A percentile compares a stretch with the other conserved stretches of the same genome.
Evolutionary conservation across 1,284 basidiomycete genomes (phyloP).

Genomic region (Trichosporon faecale): DNA sequence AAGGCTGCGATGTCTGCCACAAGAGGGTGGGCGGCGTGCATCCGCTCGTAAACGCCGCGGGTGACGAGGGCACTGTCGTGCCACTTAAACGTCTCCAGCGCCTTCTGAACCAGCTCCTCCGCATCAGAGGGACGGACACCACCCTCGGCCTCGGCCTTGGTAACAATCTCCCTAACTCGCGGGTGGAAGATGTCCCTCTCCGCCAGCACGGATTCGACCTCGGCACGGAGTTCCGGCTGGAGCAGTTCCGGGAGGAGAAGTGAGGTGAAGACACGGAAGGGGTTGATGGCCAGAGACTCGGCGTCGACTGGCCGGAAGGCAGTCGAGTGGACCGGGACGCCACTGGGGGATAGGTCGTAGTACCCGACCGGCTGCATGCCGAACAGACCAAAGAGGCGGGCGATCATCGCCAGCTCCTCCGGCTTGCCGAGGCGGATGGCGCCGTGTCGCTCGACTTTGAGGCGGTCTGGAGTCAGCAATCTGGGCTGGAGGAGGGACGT

Average conservation of each 20-base stretch:
- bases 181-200: conserved; percentile 49
- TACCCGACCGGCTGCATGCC: conserved; percentile 54
- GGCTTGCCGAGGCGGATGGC: conserved; percentile 53
- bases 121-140: conserved; percentile 32
- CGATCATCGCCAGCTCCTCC: conserved; percentile 47
- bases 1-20: conserved; percentile 54
- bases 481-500: not conserved
- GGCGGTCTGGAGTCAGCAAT: conserved; percentile 35
- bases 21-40: conserved; percentile 47
- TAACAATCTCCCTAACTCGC: conserved; percentile 37
- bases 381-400: conserved; percentile 48
- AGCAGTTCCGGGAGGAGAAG: conserved; percentile 51
- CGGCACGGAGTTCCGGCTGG: conserved; percentile 33
- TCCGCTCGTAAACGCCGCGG: conserved; percentile 39
- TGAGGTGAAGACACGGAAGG: conserved; percentile 53
- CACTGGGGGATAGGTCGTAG: conserved; percentile 51
- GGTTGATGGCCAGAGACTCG: conserved; percentile 46
- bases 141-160: conserved; percentile 42
- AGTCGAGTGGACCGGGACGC: conserved; percentile 54
- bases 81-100: conserved; percentile 53
- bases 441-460: conserved; percentile 53
- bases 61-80: conserved; percentile 48
- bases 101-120: conserved; percentile 43
- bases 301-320: conserved; percentile 49
- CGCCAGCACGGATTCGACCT: conserved; percentile 38